phyloP scores from a whole-genome alignment of 2,329 filamentous ascomycete species.

The Didymella segeticola region DNA sequence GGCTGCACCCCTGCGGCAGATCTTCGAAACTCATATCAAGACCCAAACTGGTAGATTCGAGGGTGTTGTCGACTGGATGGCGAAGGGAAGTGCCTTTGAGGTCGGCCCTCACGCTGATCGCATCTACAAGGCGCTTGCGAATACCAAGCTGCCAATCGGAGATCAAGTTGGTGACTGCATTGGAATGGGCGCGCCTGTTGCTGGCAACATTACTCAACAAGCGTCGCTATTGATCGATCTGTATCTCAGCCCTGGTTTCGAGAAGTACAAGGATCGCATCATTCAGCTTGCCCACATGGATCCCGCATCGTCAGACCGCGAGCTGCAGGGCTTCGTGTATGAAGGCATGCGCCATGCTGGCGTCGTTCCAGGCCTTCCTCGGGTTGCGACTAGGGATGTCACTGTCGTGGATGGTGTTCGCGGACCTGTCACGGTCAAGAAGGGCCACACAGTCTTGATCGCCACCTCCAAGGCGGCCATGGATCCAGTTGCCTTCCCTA shows the following conservation, averaged over 20 bases:
- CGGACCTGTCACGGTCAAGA: constrained; percentile 56
- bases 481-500: constrained; percentile 42
- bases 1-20: constrained; percentile 72
- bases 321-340: constrained; percentile 61
- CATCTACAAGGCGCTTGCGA: constrained; percentile 58
- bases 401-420: constrained; percentile 60
- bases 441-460: constrained; percentile 43
- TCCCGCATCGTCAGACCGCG: constrained; percentile 61
- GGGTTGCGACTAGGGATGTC: constrained; percentile 52
- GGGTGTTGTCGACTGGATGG: constrained; percentile 59
- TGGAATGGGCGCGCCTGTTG: constrained; percentile 58
- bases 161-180: constrained; percentile 60
- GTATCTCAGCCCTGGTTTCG: constrained; percentile 58
- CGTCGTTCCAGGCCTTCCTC: constrained; percentile 60
- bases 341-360: constrained; percentile 63
- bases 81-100: constrained; percentile 62
- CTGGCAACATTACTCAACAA: constrained; percentile 61
- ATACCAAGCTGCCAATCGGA: constrained; percentile 54
- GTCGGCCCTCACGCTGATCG: constrained; percentile 59
- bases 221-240: constrained; percentile 61
- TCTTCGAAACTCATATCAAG: constrained; percentile 70
- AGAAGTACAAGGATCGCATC: constrained; percentile 60
- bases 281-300: constrained; percentile 57
- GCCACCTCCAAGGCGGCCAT: constrained; percentile 52
- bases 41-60: constrained; percentile 60